These are phyloP conservation scores for Lachnellula cervina DNA, from an alignment of 2,329 filamentous ascomycete species.

Conservation along the genomic window DNA sequence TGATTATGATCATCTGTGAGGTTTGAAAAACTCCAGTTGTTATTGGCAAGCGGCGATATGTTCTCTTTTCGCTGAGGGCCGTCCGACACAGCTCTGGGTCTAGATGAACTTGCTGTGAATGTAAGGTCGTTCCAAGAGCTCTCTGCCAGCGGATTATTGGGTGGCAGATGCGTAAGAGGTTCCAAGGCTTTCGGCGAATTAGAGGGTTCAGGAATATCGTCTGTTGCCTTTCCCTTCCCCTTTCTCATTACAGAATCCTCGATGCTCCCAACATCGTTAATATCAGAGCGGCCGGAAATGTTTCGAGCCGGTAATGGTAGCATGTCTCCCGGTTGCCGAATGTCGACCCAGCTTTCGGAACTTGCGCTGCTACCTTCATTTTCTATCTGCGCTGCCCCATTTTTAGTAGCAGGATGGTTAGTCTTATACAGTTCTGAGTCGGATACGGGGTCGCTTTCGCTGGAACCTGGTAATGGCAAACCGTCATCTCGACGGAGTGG, in stretches of 20 bases:
- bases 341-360: slow-evolving; percentile 25
- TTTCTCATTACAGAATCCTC: not conserved
- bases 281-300: not conserved
- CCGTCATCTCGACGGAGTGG: slow-evolving; percentile 21
- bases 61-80: slow-evolving; percentile 43
- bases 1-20: slow-evolving; percentile 28
- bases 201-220: slow-evolving; percentile 2
- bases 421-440: not conserved
- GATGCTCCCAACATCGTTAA: slow-evolving; percentile 14
- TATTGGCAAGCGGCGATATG: slow-evolving; percentile 52
- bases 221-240: slow-evolving; percentile 8
- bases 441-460: slow-evolving; percentile 9
- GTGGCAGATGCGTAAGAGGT: not conserved
- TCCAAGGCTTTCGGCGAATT: not conserved
- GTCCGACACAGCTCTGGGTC: slow-evolving; percentile 54
- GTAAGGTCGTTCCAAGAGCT: not conserved
- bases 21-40: slow-evolving; percentile 55
- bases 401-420: not conserved
- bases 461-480: not conserved
- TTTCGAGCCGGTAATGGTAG: not conserved
- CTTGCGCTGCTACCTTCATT: slow-evolving; percentile 19
- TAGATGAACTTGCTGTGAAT: slow-evolving; percentile 6
- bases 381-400: not conserved
- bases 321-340: slow-evolving; percentile 1
- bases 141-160: not conserved